Percentiles rank a stretch among this genome's conserved stretches.
These are phyloP conservation scores for Stachybotrys chartarum DNA, from an alignment of 2,329 filamentous ascomycete species.

Conservation along the genomic window DNA sequence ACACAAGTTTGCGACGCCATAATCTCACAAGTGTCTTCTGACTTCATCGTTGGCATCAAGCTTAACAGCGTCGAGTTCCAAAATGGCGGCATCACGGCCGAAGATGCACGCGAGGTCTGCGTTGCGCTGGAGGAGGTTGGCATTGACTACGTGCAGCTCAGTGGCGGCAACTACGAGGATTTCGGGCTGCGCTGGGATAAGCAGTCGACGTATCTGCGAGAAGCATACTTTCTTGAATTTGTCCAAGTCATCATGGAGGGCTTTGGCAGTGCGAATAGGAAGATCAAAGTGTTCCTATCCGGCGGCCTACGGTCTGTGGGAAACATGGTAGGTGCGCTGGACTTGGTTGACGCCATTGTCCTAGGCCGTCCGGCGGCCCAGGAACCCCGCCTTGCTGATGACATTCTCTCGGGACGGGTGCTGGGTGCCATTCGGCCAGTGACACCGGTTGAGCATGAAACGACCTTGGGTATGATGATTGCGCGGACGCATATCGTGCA, in stretches of 20 bases:
- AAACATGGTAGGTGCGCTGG: slow-evolving; percentile 51
- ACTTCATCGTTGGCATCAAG: slow-evolving; percentile 45
- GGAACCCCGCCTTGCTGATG: slow-evolving; percentile 22
- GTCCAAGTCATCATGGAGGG: slow-evolving; percentile 40
- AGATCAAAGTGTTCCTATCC: slow-evolving; percentile 49
- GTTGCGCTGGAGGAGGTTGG: slow-evolving; percentile 35
- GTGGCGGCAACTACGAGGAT: slow-evolving; percentile 51
- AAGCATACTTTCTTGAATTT: slow-evolving; percentile 54
- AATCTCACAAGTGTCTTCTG: slow-evolving; percentile 18
- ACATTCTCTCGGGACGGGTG: slow-evolving; percentile 17
- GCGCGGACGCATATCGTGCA: slow-evolving; percentile 12
- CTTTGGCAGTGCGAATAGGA: slow-evolving; percentile 17
- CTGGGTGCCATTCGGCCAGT: slow-evolving; percentile 9
- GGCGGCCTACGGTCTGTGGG: slow-evolving; percentile 47
- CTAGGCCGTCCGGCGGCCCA: slow-evolving; percentile 32
- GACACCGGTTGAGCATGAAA: slow-evolving; percentile 8
- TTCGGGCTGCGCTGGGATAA: slow-evolving; percentile 41
- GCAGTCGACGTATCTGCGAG: slow-evolving; percentile 45
- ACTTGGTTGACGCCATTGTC: slow-evolving; percentile 51
- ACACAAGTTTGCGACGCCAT: slow-evolving; percentile 31
- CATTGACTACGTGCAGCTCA: slow-evolving; percentile 53
- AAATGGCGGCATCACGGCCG: slow-evolving; percentile 40
- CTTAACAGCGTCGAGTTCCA: slow-evolving; percentile 51
- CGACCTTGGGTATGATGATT: slow-evolving; percentile 2
- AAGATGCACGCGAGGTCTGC: slow-evolving; percentile 42